These are phyloP conservation scores for Poa annua DNA, from an alignment of 176 grass and related monocot species.

Conservation along the genomic window DNA sequence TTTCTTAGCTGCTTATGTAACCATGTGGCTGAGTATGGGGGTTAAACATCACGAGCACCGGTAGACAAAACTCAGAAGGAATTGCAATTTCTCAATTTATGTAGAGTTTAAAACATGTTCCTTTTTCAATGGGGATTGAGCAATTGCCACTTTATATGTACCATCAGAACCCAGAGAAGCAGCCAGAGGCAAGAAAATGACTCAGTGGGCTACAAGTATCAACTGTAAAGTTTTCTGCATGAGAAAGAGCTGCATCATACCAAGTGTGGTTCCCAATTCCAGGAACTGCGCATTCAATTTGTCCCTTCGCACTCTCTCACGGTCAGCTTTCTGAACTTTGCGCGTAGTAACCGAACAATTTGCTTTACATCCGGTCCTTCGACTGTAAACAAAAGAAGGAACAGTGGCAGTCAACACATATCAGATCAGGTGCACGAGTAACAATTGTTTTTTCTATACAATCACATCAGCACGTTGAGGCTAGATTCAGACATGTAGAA, in stretches of 20 bases:
- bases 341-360: conserved; percentile 39
- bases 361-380: conserved; percentile 37
- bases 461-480: not conserved
- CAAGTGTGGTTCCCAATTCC: conserved; percentile 81
- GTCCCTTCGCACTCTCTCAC: conserved; percentile 90
- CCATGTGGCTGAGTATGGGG: not conserved
- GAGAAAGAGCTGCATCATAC: conserved; percentile 46
- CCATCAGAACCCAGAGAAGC: conserved; percentile 27
- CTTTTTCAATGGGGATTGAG: conserved; percentile 1
- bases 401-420: conserved; percentile 17
- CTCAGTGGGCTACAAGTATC: not conserved
- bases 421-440: conserved; percentile 10
- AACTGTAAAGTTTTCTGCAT: conserved; percentile 10
- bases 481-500: not conserved
- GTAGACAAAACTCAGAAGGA: not conserved
- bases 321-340: conserved; percentile 91
- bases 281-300: conserved; percentile 81
- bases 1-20: conserved; percentile 22
- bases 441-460: conserved; percentile 18
- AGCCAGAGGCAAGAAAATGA: conserved; percentile 17
- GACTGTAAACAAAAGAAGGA: conserved; percentile 42
- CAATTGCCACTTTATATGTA: conserved; percentile 3
- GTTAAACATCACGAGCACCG: not conserved
- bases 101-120: not conserved
- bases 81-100: no score